These are phyloP conservation scores for Mycena kentingensis DNA, from an alignment of 768 basidiomycete species.

Conservation along the genomic window DNA sequence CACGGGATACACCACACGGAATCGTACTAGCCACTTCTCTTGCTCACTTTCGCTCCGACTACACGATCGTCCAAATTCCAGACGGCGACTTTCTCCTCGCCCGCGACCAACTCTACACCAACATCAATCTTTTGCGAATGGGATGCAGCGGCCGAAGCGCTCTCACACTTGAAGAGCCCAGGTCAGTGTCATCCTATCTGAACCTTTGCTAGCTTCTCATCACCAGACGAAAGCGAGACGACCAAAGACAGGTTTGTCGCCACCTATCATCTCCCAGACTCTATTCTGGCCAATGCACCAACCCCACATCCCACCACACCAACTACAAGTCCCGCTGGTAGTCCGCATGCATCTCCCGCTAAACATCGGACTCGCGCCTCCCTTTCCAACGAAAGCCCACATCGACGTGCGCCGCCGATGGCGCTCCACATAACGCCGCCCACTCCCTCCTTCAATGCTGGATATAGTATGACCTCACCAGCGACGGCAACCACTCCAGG, in stretches of 20 bases:
- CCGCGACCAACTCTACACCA: constrained; percentile 72
- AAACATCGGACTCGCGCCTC: constrained; percentile 22
- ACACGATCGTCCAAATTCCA: constrained; percentile 80
- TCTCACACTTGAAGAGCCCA: constrained; percentile 76
- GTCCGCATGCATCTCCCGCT: constrained; percentile 24
- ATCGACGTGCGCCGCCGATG: constrained; percentile 22
- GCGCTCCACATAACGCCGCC: constrained; percentile 24
- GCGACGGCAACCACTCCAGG: constrained; percentile 16
- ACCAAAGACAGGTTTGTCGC: constrained; percentile 81
- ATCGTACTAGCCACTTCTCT: constrained; percentile 80
- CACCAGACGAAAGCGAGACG: constrained; percentile 52
- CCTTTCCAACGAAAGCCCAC: constrained; percentile 23
- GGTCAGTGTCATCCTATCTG: constrained; percentile 36
- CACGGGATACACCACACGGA: constrained; percentile 70
- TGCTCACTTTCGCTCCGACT: constrained; percentile 86
- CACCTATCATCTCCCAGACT: constrained; percentile 62
- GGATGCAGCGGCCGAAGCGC: constrained; percentile 78
- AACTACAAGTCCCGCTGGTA: constrained; percentile 22
- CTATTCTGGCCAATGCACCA: constrained; percentile 29
- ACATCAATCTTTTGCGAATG: constrained; percentile 83
- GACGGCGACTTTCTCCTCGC: constrained; percentile 64
- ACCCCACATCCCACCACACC: constrained; percentile 17
- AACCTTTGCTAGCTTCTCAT: constrained; percentile 4
- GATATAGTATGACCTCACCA: constrained; percentile 4
- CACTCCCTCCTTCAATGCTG: constrained; percentile 17